These are phyloP conservation scores for Vitis hybrid DNA, from an alignment of 177 flowering plant genomes.

Conservation along the genomic window DNA sequence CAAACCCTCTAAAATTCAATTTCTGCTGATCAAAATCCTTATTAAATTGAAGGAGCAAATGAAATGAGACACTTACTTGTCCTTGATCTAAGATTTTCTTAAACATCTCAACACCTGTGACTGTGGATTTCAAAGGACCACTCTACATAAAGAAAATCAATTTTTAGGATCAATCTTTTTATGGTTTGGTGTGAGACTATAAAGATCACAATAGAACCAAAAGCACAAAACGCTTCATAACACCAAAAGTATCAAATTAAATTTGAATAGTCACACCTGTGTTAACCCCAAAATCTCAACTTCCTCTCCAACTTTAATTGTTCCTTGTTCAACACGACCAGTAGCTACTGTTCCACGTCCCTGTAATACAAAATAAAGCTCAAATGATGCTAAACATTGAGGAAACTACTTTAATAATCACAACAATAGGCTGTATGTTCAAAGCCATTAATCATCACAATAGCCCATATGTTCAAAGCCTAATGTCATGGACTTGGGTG, in stretches of 20 bases:
- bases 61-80: conserved; percentile 47
- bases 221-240: neutral
- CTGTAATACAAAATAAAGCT: conserved; percentile 32
- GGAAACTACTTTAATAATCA: too few relatives aligned
- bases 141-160: conserved; percentile 40
- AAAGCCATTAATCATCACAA: too few relatives aligned
- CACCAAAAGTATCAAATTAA: neutral
- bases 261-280: conserved; percentile 40
- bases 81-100: conserved; percentile 92
- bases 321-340: conserved; percentile 95
- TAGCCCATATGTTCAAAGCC: too few relatives aligned
- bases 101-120: conserved; percentile 99
- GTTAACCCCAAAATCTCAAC: conserved; percentile 82
- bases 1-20: conserved; percentile 7
- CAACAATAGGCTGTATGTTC: too few relatives aligned
- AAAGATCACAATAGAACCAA: neutral
- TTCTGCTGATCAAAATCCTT: neutral
- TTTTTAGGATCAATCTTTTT: conserved; percentile 5
- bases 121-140: conserved; percentile 72
- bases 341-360: conserved; percentile 99
- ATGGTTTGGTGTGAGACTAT: neutral
- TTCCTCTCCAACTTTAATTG: conserved; percentile 93
- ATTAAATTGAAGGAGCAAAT: neutral
- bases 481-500: too few relatives aligned
- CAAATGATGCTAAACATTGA: neutral